phyloP scores from a whole-genome alignment of 208 protist genomes.

The Trypanosoma rangeli region DNA sequence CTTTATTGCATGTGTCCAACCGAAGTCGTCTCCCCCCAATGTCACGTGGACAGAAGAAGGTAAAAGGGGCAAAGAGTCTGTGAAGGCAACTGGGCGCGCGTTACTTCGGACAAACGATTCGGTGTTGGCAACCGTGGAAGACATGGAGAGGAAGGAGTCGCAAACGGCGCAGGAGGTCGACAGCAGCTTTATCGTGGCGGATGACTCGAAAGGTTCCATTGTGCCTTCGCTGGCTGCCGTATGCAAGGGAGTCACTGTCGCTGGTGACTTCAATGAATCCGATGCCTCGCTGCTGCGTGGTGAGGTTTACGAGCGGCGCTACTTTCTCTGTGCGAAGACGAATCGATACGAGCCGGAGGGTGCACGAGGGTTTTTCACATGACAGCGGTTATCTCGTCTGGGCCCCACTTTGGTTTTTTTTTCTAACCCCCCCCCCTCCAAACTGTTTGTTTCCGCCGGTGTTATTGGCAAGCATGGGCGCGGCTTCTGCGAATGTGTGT shows the following conservation, averaged over 20 bases:
- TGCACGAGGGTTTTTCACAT: conserved; percentile 46
- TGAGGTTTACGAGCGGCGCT: conserved; percentile 40
- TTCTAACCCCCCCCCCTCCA: not conserved
- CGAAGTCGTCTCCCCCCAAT: not conserved
- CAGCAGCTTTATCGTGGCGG: conserved; percentile 11
- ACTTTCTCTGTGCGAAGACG: conserved; percentile 51
- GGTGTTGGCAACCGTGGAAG: not conserved
- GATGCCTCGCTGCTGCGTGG: conserved; percentile 9
- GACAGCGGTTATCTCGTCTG: not conserved
- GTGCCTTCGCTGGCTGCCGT: not conserved
- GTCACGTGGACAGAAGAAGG: not conserved
- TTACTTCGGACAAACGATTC: conserved; percentile 18
- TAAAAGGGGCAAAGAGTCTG: not conserved
- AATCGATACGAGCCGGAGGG: conserved; percentile 50
- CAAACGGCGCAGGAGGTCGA: conserved; percentile 2
- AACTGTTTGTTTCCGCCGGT: not conserved
- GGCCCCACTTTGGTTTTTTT: conserved; percentile 12
- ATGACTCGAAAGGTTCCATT: conserved; percentile 2
- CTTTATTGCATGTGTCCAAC: conserved; percentile 1
- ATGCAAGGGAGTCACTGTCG: conserved; percentile 5
- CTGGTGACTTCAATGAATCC: not conserved
- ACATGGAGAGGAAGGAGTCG: conserved; percentile 6
- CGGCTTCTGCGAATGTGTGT: too few relatives aligned
- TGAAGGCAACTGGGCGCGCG: not conserved
- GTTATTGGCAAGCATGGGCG: too few relatives aligned